A percentile compares a stretch with the other conserved stretches of the same genome.
Conservation (phyloP, 1,284 basidiomycete genomes). For the Tetrapyrgos nigripes region DNA sequence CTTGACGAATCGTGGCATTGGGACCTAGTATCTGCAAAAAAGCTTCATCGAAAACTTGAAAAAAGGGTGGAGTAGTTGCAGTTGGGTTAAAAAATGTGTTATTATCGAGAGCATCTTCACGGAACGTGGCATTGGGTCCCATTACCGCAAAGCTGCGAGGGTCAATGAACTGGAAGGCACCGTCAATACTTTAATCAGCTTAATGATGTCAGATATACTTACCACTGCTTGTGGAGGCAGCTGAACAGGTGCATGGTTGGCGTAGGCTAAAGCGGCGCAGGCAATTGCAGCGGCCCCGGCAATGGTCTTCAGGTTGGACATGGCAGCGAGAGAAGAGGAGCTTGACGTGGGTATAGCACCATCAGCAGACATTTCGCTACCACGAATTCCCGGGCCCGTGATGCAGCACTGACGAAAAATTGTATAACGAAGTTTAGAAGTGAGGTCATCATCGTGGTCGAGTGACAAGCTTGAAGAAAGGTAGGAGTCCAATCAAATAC, state of each 20-base stretch:
- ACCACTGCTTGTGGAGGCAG: slow-evolving; percentile 13
- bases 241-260: slow-evolving; percentile 3
- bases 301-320: slow-evolving; percentile 10
- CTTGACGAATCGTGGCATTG: slow-evolving; percentile 59
- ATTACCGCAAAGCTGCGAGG: slow-evolving; percentile 51
- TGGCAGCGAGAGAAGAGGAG: not conserved
- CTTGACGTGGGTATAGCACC: not conserved
- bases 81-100: slow-evolving; percentile 52
- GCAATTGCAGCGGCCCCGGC: slow-evolving; percentile 18
- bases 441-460: too few species aligned
- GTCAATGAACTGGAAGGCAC: slow-evolving; percentile 41
- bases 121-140: slow-evolving; percentile 44
- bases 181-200: not conserved
- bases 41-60: slow-evolving; percentile 69
- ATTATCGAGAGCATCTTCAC: slow-evolving; percentile 39
- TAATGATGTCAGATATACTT: not conserved
- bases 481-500: too few species aligned
- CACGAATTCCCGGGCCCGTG: too few species aligned
- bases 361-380: too few species aligned
- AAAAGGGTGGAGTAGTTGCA: slow-evolving; percentile 57
- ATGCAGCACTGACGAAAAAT: too few species aligned
- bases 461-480: too few species aligned
- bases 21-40: slow-evolving; percentile 69
- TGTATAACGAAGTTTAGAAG: too few species aligned
- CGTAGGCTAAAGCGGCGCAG: slow-evolving; percentile 13